Percentiles rank a stretch among this genome's conserved stretches.
These are phyloP conservation scores for Candida chilensis DNA, from an alignment of 805 yeast genomes.

Conservation along the genomic window DNA sequence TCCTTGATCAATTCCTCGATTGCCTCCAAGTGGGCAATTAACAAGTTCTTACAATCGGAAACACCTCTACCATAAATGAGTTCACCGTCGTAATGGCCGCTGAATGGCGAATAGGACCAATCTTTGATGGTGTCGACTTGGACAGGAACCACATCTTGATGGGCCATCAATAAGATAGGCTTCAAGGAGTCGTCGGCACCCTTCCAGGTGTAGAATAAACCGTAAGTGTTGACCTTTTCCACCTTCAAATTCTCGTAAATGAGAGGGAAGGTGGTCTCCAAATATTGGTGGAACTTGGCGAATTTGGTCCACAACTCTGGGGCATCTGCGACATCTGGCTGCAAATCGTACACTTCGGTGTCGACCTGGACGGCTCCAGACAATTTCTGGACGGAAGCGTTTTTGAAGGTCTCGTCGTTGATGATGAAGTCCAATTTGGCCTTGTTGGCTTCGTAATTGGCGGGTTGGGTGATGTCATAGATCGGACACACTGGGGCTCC, in stretches of 20 bases:
- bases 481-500: too few relatives aligned
- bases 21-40: constrained; percentile 60
- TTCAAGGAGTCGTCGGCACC: constrained; percentile 46
- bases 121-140: constrained; percentile 23
- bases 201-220: constrained; percentile 53
- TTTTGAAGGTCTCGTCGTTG: constrained; percentile 17
- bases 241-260: constrained; percentile 38
- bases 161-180: constrained; percentile 28
- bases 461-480: too few relatives aligned
- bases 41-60: constrained; percentile 63
- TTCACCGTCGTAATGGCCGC: constrained; percentile 51
- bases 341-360: constrained; percentile 52
- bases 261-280: constrained; percentile 45
- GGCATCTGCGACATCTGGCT: constrained; percentile 38
- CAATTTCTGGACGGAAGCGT: constrained; percentile 30
- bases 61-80: constrained; percentile 73
- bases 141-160: constrained; percentile 29
- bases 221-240: constrained; percentile 50
- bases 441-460: too few relatives aligned
- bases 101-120: constrained; percentile 29
- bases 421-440: too few relatives aligned
- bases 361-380: constrained; percentile 55
- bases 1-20: constrained; percentile 42
- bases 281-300: constrained; percentile 39
- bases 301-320: constrained; percentile 42